Evolutionary conservation across 257 asterid genomes (phyloP), one percentile per base, ranked within the genome.

Genomic region (Solanum appendiculatum): DNA sequence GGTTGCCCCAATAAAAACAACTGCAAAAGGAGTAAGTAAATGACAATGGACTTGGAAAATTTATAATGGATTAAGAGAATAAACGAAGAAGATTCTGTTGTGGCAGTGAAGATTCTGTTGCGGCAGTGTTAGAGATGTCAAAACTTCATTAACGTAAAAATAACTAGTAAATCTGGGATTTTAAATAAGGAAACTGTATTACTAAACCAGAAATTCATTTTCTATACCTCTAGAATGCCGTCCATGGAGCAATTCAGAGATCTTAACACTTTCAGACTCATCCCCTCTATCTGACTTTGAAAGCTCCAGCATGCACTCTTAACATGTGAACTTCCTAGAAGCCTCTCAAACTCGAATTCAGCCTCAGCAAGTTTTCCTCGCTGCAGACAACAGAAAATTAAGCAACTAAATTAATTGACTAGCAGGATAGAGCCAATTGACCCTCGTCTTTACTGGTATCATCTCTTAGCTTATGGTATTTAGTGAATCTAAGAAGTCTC

Each of bases 1-100:
- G 93, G 95, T 92, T 93, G 99, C 93, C 86, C 99, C 98, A 93
- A 95, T 94, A 92, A 93, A 95, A 95, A 96, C 96, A 95, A 95
- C 99, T 96, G 99, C 99, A 93, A 95, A 94, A 94, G 91, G 92
- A 93, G 48, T 23, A 83, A 86, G 92, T 92, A 74, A 92, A 93
- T 91, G 88, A 88, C 91, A 86, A 91, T 77, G 92, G 83, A 86
- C 64, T 86, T 89, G 77, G 87, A 64, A 83, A 66, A 86, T 84
- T 74, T 87, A 85, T 89, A 88, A 64, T 86, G n/a, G 70, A 88
- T 12, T 40, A 60, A 73, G 64, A 83, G 75, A 42, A 23, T 25
- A 34, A 37, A 46, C 31, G 44, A 63, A 86, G 74, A 54, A 86
- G 39, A 78, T 54, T 86, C 33, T 48, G 21, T 48, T 48, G 16